phyloP scores from a whole-genome alignment of 257 asterid species.

The Ligustrum vulgare region DNA sequence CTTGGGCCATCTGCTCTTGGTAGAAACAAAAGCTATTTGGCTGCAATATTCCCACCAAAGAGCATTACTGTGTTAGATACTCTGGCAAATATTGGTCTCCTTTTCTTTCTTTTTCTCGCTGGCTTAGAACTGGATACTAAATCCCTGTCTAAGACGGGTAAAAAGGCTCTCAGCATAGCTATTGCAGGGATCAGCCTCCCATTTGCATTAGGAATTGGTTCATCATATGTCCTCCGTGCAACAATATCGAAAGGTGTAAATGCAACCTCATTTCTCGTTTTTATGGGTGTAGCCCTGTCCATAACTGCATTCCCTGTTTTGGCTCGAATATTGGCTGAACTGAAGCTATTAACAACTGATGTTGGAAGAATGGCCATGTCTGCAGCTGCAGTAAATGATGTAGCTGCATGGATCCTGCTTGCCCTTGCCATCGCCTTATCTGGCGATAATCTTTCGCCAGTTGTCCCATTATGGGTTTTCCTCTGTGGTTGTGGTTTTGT shows the following conservation, averaged over 20 bases:
- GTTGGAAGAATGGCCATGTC: too few relatives aligned
- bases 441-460: conserved; percentile 44
- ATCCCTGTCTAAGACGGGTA: conserved; percentile 55
- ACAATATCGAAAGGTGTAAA: conserved; percentile 50
- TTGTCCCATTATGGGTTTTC: conserved; percentile 48
- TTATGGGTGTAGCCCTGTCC: conserved; percentile 39
- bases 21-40: conserved; percentile 44
- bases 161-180: conserved; percentile 64
- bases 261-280: conserved; percentile 53
- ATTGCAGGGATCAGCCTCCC: conserved; percentile 73
- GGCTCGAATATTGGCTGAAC: too few relatives aligned
- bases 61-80: conserved; percentile 80
- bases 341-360: too few relatives aligned
- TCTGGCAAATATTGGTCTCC: conserved; percentile 73
- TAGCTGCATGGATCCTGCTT: too few relatives aligned
- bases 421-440: conserved; percentile 45
- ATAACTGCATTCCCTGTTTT: too few relatives aligned
- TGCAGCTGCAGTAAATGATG: too few relatives aligned
- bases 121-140: conserved; percentile 69
- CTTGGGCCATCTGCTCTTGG: conserved; percentile 92
- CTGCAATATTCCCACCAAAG: conserved; percentile 56
- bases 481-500: conserved; percentile 52
- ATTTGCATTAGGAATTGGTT: conserved; percentile 68
- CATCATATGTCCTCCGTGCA: conserved; percentile 51
- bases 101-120: conserved; percentile 71